Conservation (phyloP, 257 asterid genomes). For the Phtheirospermum japonicum region DNA sequence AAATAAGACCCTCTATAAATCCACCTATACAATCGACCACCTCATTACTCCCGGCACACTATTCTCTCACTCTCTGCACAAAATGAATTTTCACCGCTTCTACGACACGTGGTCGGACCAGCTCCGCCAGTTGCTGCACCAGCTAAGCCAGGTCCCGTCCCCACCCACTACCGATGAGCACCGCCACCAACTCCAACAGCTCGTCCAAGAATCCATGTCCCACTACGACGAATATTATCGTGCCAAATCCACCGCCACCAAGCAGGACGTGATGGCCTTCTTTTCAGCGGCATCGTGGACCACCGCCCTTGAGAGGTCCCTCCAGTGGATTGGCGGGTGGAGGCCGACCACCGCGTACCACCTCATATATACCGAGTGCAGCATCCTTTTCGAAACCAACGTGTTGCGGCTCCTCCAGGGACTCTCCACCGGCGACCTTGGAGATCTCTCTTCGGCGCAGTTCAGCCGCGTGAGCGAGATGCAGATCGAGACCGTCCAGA, state of each 20-base stretch:
- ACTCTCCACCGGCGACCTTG: constrained; percentile 64
- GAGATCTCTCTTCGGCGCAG: constrained; percentile 69
- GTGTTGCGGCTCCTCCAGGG: constrained; percentile 67
- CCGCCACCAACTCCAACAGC: constrained; percentile 34
- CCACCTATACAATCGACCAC: constrained; percentile 1
- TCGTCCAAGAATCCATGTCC: constrained; percentile 37
- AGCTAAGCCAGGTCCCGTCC: constrained; percentile 38
- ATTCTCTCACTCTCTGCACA: constrained; percentile 6
- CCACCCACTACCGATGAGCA: constrained; percentile 43
- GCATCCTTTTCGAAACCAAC: constrained; percentile 73
- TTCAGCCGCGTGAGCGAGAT: constrained; percentile 77
- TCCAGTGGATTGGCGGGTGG: constrained; percentile 89
- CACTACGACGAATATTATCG: constrained; percentile 61
- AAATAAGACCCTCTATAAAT: constrained; percentile 1
- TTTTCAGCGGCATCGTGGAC: constrained; percentile 65
- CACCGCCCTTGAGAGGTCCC: constrained; percentile 60
- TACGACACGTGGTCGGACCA: constrained; percentile 58
- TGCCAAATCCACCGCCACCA: constrained; percentile 43
- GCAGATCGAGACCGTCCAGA: constrained; percentile 65
- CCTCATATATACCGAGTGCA: constrained; percentile 69
- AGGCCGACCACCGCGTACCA: constrained; percentile 89
- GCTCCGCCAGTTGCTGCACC: constrained; percentile 38
- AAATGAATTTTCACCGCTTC: constrained; percentile 47
- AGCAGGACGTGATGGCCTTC: constrained; percentile 44
- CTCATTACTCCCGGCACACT: background rate